Conservation (phyloP, 306 rosid species). For the Cicer cuneatum region DNA sequence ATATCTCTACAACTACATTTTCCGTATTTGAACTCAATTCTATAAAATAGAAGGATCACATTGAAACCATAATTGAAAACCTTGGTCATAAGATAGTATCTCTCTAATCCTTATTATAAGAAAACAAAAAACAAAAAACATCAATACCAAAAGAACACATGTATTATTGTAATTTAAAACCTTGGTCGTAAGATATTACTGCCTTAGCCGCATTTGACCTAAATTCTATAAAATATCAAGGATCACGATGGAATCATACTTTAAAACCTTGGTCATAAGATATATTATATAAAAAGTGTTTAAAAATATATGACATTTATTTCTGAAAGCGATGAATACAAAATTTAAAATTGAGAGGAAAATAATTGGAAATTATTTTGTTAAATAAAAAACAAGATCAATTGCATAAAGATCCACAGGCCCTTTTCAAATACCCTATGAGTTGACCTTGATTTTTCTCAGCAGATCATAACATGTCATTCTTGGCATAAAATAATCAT, state of each 20-base stretch:
- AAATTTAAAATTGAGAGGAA: conserved; percentile 16
- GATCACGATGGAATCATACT: no score
- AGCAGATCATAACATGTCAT: conserved; percentile 92
- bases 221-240: no score
- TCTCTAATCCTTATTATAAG: no score
- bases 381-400: conserved; percentile 17
- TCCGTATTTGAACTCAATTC: background rate
- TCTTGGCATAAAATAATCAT: conserved; percentile 93
- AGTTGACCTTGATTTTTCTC: conserved; percentile 63
- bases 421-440: conserved; percentile 31
- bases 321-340: conserved; percentile 10
- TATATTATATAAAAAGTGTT: background rate
- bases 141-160: no score
- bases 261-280: no score
- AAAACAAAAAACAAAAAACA: no score
- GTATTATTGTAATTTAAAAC: no score
- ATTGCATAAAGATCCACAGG: background rate
- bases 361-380: background rate
- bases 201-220: no score
- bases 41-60: background rate
- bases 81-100: background rate
- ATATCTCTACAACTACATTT: background rate
- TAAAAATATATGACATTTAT: conserved; percentile 30
- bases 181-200: no score
- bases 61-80: background rate